These are phyloP conservation scores for Myxozyma mucilagina DNA, from an alignment of 805 yeast genomes.

Conservation along the genomic window DNA sequence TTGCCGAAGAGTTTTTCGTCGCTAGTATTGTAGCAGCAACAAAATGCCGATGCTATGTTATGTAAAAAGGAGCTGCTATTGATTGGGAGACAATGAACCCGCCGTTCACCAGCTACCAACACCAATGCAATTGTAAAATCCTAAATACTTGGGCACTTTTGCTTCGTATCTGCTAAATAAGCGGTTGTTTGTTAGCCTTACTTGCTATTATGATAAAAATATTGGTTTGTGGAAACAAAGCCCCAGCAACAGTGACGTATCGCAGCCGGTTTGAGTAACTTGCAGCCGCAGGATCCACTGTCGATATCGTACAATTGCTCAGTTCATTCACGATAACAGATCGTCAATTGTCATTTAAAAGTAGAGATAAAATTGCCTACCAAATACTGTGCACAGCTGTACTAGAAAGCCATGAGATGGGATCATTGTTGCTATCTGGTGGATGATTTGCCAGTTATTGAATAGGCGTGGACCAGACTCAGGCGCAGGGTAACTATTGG, in stretches of 20 bases:
- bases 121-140: too few species aligned
- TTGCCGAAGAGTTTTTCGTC: not conserved
- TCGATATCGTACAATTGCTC: not conserved
- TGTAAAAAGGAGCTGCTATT: too few species aligned
- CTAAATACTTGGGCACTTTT: too few species aligned
- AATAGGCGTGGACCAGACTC: not conserved
- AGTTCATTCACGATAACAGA: not conserved
- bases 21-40: not conserved
- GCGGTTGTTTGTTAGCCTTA: too few species aligned
- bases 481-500: not conserved
- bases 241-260: not conserved
- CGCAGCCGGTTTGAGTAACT: not conserved
- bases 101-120: too few species aligned
- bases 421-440: not conserved
- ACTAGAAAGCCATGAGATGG: slow-evolving; percentile 1
- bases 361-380: not conserved
- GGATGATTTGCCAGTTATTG: not conserved
- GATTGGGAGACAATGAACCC: too few species aligned
- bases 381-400: not conserved
- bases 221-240: too few species aligned
- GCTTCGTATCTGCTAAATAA: too few species aligned
- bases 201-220: too few species aligned
- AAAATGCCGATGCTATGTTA: too few species aligned
- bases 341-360: not conserved
- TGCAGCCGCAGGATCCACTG: not conserved